Conservation (phyloP, 1,139 yeast species). For the Pichia sp. region DNA sequence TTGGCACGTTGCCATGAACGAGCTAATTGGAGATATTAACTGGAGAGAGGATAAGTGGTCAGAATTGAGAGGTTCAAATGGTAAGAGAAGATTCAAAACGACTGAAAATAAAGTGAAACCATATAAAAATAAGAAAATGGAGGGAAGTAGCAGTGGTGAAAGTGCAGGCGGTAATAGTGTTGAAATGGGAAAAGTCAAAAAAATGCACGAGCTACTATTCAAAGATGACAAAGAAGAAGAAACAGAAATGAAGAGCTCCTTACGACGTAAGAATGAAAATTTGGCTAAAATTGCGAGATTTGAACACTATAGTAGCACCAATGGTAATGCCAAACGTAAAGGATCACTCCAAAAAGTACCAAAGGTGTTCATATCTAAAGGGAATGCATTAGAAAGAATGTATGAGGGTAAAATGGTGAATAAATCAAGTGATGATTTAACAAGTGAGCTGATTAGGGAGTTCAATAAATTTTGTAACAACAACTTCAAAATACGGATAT, state of each 20-base stretch:
- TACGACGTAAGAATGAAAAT: constrained; percentile 16
- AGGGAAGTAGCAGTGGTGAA: not conserved
- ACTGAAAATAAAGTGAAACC: not conserved
- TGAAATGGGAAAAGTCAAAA: constrained; percentile 1
- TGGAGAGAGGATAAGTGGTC: constrained; percentile 68
- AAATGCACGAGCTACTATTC: constrained; percentile 4
- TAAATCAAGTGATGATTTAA: too few relatives aligned
- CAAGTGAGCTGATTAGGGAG: too few relatives aligned
- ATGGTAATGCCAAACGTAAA: not conserved
- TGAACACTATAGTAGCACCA: constrained; percentile 14
- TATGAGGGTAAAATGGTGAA: too few relatives aligned
- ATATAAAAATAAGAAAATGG: not conserved
- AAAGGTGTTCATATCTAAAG: too few relatives aligned
- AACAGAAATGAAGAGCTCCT: constrained; percentile 1
- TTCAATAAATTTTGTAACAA: too few relatives aligned
- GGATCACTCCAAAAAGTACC: not conserved
- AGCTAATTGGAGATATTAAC: constrained; percentile 48
- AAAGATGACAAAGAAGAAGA: not conserved
- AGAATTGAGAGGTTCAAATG: constrained; percentile 45
- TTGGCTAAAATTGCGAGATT: constrained; percentile 20
- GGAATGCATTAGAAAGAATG: too few relatives aligned
- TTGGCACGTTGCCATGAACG: constrained; percentile 68
- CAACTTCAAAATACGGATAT: too few relatives aligned
- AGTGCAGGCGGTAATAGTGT: not conserved
- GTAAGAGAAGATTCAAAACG: constrained; percentile 51